Base-by-base conservation (phyloP, 352 stramenopile genomes). In the Plasmopara muralis region DNA sequence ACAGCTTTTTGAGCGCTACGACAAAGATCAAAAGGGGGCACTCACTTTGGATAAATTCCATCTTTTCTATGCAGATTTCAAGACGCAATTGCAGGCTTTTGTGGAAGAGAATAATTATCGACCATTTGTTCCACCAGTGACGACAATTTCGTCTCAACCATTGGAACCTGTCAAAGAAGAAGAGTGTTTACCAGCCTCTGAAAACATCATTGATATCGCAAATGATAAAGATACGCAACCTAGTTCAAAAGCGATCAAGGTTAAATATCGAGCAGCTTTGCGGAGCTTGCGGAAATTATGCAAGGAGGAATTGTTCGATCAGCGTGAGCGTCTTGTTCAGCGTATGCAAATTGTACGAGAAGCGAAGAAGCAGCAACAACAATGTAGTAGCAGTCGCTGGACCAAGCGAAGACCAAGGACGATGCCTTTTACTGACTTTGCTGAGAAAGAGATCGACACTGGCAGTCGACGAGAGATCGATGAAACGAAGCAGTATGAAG, bases 1-100 rank as follows among this genome's bases (percentile, higher is more conserved):
- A 1, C 82, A 93, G 57, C 64, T 93, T 14, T 93, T 93, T 50
- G 82, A 89, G 56, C 66, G 79, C 10, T 93, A 90, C 50, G 82
- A 93, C 50, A 72, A 51, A 13, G 68, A 87, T 30, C 79, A 69
- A 33, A 66, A 55, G 0, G 79, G 79, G 0, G 67, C 73, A 33
- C 68, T 93, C 20, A 74, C 70, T 9, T 52, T 90, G 43, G 73
- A 85, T 43, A 68, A 66, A 34, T 93, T 93, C 20, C 72, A 80
- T 18, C 47, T 57, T 31, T 93, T 93, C 54, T 90, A 88, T 47
- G 46, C 52, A 3, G 79, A 93, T 46, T 93, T 93, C 44, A 73
- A 79, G 34, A 53, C 68, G 16, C 79, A 89, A 45, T 51, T 93
- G 5, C 63, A 55, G 1, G 67, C 62, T 10, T 89, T 93, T 45